Evolutionary conservation across 169 alveolate genomes (phyloP).

Genomic region (Plasmodium knowlesi): DNA sequence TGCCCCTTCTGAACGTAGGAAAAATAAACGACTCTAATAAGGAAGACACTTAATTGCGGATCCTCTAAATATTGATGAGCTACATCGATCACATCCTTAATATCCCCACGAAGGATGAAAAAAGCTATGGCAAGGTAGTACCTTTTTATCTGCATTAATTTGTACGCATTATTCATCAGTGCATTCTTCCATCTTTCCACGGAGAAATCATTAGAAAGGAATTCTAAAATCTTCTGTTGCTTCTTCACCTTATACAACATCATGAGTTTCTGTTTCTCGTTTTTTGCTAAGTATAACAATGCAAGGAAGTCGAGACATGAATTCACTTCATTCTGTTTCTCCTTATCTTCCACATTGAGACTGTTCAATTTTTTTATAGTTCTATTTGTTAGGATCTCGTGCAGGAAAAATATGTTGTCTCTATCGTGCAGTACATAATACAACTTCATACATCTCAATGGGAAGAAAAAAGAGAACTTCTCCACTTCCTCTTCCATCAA

Average conservation of each 20-base stretch:
- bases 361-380: conserved; percentile 66
- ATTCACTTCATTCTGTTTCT: conserved; percentile 61
- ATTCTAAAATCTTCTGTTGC: conserved; percentile 51
- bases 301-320: conserved; percentile 73
- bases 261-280: conserved; percentile 62
- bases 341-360: conserved; percentile 51
- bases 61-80: conserved; percentile 62
- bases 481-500: neutral
- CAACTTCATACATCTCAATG: conserved; percentile 21
- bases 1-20: conserved; percentile 9
- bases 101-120: conserved; percentile 57
- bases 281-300: conserved; percentile 68
- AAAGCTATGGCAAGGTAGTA: conserved; percentile 70
- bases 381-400: conserved; percentile 33
- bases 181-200: conserved; percentile 61
- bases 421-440: conserved; percentile 5
- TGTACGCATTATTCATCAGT: conserved; percentile 65
- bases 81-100: conserved; percentile 64
- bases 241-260: conserved; percentile 63
- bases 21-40: conserved; percentile 31
- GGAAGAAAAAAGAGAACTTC: conserved; percentile 11
- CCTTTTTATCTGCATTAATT: conserved; percentile 69
- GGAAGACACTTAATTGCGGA: conserved; percentile 46
- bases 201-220: conserved; percentile 45
- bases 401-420: neutral